Evolutionary conservation across 2,329 filamentous ascomycete genomes (phyloP), one percentile per base, ranked within the genome.

Genomic region (Cordyceps farinosa): DNA sequence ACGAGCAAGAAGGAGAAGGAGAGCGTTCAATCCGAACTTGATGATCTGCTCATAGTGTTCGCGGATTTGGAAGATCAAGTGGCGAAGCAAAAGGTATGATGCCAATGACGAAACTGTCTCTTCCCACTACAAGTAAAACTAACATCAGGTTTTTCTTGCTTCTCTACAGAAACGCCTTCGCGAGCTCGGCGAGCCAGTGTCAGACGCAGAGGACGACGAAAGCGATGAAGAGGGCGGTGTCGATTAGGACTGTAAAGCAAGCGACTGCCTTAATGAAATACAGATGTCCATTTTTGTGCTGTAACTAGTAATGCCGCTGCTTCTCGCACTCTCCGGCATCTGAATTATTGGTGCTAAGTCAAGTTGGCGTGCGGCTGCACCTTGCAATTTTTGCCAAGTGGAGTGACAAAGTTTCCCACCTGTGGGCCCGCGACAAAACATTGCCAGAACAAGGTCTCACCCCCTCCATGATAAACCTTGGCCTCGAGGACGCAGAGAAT

Each of bases 11-110:
- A 86, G 65, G 86, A 89, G 64, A 86, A 84, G 62, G 81, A 86
- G 65, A 77, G 83, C 1, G 82, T 83, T 5, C 90, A 94, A 72
- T 82, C 84, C 3, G 91, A 95, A 74, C 79, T 94, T 52, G 91
- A 95, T 68, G 91, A 95, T 73, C 80, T 94, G 61, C 78, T 95
- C 42, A 90, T 94, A 78, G 88, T 95, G 5, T 91, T 93, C 74
- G 87, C 86, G 15, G 91, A 95, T 71, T 72, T 92, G 22, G 91
- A 95, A 74, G 89, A 91, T 61, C 94, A 93, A 77, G 80, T 87
- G 55, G 82, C 83, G 48, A 86, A 85, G 69, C 92, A 94, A 72
- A 94, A 91, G 82, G 89, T 90, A 76, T 67, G 82, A 64, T 30
- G 29, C 52, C n/a, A n/a, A 47, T 22, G 29, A 10, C 6, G 29